These are phyloP conservation scores for Nigrospora sphaerica DNA, from an alignment of 2,329 filamentous ascomycete species.

Conservation along the genomic window DNA sequence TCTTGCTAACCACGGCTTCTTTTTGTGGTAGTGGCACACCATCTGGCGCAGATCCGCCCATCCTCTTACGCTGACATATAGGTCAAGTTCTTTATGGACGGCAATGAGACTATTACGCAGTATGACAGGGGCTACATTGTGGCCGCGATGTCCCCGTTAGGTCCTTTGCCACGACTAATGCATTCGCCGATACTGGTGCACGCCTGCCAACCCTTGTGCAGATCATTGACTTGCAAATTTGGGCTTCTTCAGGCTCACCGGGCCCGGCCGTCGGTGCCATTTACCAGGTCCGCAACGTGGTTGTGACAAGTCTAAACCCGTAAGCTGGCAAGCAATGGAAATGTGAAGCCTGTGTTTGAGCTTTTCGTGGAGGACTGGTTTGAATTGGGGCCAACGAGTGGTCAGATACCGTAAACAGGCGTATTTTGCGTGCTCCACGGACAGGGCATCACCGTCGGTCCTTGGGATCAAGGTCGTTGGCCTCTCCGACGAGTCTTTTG, in stretches of 20 bases:
- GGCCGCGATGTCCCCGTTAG: constrained; percentile 33
- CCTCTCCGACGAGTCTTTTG: too few species aligned
- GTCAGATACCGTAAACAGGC: too few species aligned
- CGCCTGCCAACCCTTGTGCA: constrained; percentile 10
- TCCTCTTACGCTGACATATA: constrained; percentile 42
- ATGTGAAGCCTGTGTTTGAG: too few species aligned
- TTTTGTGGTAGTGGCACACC: constrained; percentile 33
- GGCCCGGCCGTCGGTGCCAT: constrained; percentile 19
- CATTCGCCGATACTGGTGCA: too few species aligned
- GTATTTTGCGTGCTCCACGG: too few species aligned
- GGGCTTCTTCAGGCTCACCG: constrained; percentile 34
- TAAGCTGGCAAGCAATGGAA: too few species aligned
- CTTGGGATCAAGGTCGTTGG: too few species aligned
- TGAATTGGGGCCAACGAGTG: too few species aligned
- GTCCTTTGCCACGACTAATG: neutral
- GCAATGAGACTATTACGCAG: constrained; percentile 38
- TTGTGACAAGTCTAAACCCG: neutral
- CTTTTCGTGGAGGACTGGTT: too few species aligned
- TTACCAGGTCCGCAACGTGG: constrained; percentile 1
- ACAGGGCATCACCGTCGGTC: too few species aligned
- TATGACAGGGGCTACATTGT: constrained; percentile 41
- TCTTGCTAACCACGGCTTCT: constrained; percentile 32
- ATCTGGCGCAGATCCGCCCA: constrained; percentile 43
- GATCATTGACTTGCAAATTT: constrained; percentile 39
- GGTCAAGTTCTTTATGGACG: constrained; percentile 50